Evolutionary conservation across 768 basidiomycete genomes (phyloP), one percentile per base, ranked within the genome.

Genomic region (Trametes gibbosa): DNA sequence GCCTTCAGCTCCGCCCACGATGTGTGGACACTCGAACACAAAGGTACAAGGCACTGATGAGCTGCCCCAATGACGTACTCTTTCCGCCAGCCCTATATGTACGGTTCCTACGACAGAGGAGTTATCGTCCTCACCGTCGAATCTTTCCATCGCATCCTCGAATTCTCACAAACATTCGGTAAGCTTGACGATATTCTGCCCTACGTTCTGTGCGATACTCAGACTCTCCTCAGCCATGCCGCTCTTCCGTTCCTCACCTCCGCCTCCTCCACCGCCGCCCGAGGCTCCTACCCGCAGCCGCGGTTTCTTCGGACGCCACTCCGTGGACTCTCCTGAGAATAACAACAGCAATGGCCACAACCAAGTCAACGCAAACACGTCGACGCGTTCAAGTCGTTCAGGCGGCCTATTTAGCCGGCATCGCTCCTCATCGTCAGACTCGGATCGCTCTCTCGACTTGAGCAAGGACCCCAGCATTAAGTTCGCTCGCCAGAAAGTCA

Each of bases 401-500:
- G 63, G 69, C 24, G 64, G 64, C 37, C 63, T 66, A 50, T 72
- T 70, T 55, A 49, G 67, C 19, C 66, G 68, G 27, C 70, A 68
- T 43, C 65, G 69, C 29, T 64, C 69, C 19, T 63, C 62, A 4
- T 66, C 73, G 14, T 49, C 65, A 35, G 51, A 29, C 58, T 53
- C 51, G 29, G 37, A 56, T 40, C 52, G 48, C 47, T 43, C 55
- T 21, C n/a, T 46, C 39, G 53, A 54, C 48, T 62, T 72, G 48
- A 64, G 62, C 29, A 57, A 68, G 39, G 84, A 85, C 61, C 79
- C 82, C 7, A 70, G 72, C 27, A 81, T 86, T 61, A 48, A 73
- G 8, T 65, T 69, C 4, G 84, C 82, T 8, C 80, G 79, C 43
- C 71, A 80, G 64, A 83, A 80, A 62, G 77, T 84, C 17, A 62